Conservation (phyloP, 441 rosid species). For the Pelargonium hybrid region DNA sequence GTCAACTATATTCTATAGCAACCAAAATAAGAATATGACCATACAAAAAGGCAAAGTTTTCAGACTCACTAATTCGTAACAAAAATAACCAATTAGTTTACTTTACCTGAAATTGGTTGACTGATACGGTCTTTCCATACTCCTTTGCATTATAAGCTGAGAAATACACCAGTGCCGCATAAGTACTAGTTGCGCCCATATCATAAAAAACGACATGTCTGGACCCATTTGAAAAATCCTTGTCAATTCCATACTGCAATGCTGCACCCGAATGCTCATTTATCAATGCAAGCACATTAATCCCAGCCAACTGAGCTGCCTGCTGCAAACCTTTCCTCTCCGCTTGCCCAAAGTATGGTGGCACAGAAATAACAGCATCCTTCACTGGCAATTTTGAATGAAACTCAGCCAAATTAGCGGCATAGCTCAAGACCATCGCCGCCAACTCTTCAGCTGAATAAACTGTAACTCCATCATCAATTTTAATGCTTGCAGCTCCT, state of each 20-base stretch:
- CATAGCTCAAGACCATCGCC: constrained; percentile 69
- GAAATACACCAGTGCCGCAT: constrained; percentile 75
- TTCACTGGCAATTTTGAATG: constrained; percentile 55
- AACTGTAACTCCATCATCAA: constrained; percentile 38
- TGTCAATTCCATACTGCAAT: constrained; percentile 92
- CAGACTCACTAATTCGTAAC: not conserved
- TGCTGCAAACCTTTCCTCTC: constrained; percentile 74
- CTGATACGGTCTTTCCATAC: constrained; percentile 66
- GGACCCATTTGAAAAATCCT: constrained; percentile 76
- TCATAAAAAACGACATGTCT: constrained; percentile 82
- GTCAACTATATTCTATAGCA: not conserved
- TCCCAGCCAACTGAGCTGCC: constrained; percentile 86
- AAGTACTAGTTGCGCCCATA: constrained; percentile 85
- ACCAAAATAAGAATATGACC: not conserved
- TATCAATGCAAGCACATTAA: constrained; percentile 61
- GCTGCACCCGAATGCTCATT: constrained; percentile 95
- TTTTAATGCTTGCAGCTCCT: constrained; percentile 51
- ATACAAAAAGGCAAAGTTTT: not conserved
- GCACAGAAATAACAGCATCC: constrained; percentile 72
- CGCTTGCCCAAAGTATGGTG: constrained; percentile 88
- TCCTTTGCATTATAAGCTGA: constrained; percentile 72
- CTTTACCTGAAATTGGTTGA: constrained; percentile 89
- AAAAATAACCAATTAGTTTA: not conserved
- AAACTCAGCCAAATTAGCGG: constrained; percentile 58
- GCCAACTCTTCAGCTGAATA: constrained; percentile 77